Percentiles rank a stretch among this genome's conserved stretches.
These are phyloP conservation scores for Citrus maxima DNA, from an alignment of 345 rosid genomes.

Conservation along the genomic window DNA sequence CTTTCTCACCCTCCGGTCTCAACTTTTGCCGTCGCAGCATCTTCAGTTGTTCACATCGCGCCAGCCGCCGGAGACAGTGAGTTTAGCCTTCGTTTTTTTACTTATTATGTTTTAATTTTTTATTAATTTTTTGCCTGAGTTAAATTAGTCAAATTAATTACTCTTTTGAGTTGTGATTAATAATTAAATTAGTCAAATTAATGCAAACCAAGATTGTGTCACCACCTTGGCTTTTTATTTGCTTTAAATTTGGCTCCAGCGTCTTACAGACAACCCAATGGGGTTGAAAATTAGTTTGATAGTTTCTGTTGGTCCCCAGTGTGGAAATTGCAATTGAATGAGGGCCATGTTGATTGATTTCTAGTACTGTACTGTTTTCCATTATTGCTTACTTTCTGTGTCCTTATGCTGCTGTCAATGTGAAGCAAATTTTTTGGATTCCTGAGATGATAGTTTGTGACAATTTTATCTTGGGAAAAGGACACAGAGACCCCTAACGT, in stretches of 20 bases:
- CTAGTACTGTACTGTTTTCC: conserved; percentile 15
- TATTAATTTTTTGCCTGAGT: no score
- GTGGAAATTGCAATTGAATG: conserved; percentile 17
- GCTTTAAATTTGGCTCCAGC: conserved; percentile 10
- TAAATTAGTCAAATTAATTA: no score
- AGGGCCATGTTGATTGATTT: conserved; percentile 19
- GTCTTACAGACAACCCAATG: conserved; percentile 15
- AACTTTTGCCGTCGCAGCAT: no score
- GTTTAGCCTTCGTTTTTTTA: no score
- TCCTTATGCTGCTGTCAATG: conserved; percentile 6
- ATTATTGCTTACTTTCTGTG: conserved; percentile 29
- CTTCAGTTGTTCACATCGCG: no score
- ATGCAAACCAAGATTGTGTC: conserved; percentile 32
- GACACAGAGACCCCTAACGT: no score
- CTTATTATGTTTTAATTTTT: no score
- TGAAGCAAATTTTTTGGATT: conserved; percentile 22
- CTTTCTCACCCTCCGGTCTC: no score
- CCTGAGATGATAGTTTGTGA: conserved; percentile 7
- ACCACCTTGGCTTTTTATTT: conserved; percentile 16
- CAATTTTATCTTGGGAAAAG: conserved; percentile 14
- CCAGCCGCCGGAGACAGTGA: no score
- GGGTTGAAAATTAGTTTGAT: conserved; percentile 9
- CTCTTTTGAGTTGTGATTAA: no score
- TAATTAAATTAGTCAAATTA: background rate
- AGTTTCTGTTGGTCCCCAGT: conserved; percentile 28